These are phyloP conservation scores for Vitis hybrid DNA, from an alignment of 177 flowering plant genomes.

Conservation along the genomic window DNA sequence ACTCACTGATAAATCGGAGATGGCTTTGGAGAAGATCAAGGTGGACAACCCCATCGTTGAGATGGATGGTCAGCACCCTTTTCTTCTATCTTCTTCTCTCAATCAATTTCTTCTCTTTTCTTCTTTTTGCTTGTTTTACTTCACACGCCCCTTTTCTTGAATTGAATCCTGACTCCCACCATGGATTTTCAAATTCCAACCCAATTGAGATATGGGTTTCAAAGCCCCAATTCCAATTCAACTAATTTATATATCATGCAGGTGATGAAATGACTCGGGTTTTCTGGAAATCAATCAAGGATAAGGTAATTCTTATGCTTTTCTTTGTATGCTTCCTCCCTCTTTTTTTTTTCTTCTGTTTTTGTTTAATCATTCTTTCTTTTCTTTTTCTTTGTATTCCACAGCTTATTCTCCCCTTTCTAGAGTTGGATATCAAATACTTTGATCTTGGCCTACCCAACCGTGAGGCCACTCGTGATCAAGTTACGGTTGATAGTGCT, in stretches of 20 bases:
- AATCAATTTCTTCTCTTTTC: background rate
- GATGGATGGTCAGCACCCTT: slow-evolving; percentile 15
- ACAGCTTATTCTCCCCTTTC: slow-evolving; percentile 91
- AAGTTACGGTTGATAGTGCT: slow-evolving; percentile 92
- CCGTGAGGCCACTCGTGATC: slow-evolving; percentile 92
- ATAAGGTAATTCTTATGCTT: slow-evolving; percentile 52
- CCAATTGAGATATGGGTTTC: too few relatives aligned
- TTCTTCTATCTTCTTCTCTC: background rate
- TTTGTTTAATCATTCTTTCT: too few relatives aligned
- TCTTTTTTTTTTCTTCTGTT: too few relatives aligned
- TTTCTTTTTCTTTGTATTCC: background rate
- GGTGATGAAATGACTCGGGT: slow-evolving; percentile 98
- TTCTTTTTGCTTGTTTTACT: background rate
- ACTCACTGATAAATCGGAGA: background rate
- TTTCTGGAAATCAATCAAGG: slow-evolving; percentile 84
- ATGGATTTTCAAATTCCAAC: too few relatives aligned
- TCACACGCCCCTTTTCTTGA: too few relatives aligned
- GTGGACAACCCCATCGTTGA: slow-evolving; percentile 38
- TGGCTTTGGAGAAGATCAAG: slow-evolving; percentile 29
- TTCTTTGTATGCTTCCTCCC: background rate
- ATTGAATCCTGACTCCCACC: too few relatives aligned
- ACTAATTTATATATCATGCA: slow-evolving; percentile 18
- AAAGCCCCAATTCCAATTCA: too few relatives aligned
- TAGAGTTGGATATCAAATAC: slow-evolving; percentile 93
- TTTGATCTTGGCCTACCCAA: slow-evolving; percentile 85